Evolutionary conservation across 805 yeast genomes (phyloP), one percentile per base, ranked within the genome.

Genomic region (Suhomyces canberraensis): DNA sequence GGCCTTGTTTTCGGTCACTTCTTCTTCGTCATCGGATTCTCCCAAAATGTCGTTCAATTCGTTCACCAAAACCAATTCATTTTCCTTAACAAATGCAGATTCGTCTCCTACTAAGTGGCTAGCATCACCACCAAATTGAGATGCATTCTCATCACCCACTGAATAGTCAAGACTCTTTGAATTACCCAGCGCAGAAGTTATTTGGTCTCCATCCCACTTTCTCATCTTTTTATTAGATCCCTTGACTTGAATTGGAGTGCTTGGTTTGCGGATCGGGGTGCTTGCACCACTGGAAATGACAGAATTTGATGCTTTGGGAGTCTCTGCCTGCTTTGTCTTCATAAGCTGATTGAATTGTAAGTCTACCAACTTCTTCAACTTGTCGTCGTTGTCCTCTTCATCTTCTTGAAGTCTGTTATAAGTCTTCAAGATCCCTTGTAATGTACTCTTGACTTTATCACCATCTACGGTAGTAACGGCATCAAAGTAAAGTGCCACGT

Each of bases 401-500:
- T 39, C 46, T 22, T 48, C 54, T 11, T 55, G 64, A 17, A 63
- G 45, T 39, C 55, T 64, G 18, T 33, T 29, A 41, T 45, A 66
- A 0, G 64, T 64, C 40, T 63, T 64, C 41, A 64, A 45, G 2
- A 61, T 57, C 16, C 58, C 66, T 8, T 29, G 39, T 26, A 67
- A 56, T 0, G 66, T 54, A 32, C 44, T 52, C 38, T 50, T 59
- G 38, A 66, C 52, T 44, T 57, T 62, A 16, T 64, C 71, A 36
- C 61, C 54, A 39, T 68, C 73, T 14, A 66, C 49, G 4, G 69
- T 61, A 17, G 66, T 58, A 2, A 68, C 62, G 13, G 56, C 47
- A 45, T 67, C 73, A 40, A 65, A 61, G 38, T 64, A 68, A 13
- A 67, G 40, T 0, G 70, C 66, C 2, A 60, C 65, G 41, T 61